Evolutionary conservation across 2,329 filamentous ascomycete genomes (phyloP), one percentile per base, ranked within the genome.

Genomic region (Scolecobasidium constrictum): DNA sequence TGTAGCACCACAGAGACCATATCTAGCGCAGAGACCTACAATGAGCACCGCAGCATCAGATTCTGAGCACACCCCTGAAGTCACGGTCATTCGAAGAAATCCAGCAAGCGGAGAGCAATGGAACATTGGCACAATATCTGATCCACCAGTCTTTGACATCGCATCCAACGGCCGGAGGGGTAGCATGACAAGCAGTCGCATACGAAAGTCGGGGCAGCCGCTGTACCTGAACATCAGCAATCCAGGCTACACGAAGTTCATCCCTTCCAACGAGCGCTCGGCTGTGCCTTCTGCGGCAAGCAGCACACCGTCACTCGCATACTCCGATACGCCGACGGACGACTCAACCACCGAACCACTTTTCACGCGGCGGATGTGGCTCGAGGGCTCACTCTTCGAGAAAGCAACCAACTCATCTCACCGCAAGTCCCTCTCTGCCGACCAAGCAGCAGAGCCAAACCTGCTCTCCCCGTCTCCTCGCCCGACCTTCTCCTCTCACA

Each of bases 201-300:
- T 34, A n/a, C 31, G 37, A 16, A 45, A 45, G 23, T 18, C 37
- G 17, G 38, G 43, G 3, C 37, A 40, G 44, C 28, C 44, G 4
- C 64, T 71, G 43, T 35, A 40, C 20, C 18, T 45, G 35, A 23
- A 42, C 23, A 36, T 45, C 38, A 34, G 66, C 69, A 31, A 52
- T 52, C 3, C 26, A 58, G 75, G 75, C 13, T 81, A 81, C 52
- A 66, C 62, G 31, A 73, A 73, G 42, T 79, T 81, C 49, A 56
- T 9, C 16, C 18, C 11, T 15, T n/a, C 17, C 17, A 16, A 37
- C 12, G n/a, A 31, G n/a, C 9, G 9, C 9, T 31, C 26, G 26
- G n/a, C 9, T n/a, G n/a, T 28, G 9, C 9, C 34, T 15, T 15
- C 34, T 9, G 11, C 34, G 9, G 34, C 7, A 19, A 11, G 34